Evolutionary conservation across 371 early-diverging fungal species (phyloP).

Genomic region (Mortierella polycephala): DNA sequence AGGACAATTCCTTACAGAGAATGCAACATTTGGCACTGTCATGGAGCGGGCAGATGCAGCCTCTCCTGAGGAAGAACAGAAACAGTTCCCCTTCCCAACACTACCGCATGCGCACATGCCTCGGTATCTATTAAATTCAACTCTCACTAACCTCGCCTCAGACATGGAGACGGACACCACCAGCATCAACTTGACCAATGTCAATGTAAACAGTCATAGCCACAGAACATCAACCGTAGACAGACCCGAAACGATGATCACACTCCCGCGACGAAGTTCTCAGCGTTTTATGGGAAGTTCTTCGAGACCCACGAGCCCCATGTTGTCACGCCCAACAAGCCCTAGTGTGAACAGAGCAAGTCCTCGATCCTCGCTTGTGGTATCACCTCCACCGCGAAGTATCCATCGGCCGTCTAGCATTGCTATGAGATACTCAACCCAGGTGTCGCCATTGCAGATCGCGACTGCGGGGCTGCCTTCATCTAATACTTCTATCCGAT

Average conservation of each 20-base stretch:
- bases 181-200: slow-evolving; percentile 7
- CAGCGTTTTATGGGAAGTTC: slow-evolving; percentile 39
- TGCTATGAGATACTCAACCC: slow-evolving; percentile 38
- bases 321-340: slow-evolving; percentile 38
- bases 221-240: slow-evolving; percentile 35
- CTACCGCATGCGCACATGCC: background rate
- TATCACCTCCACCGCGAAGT: slow-evolving; percentile 46
- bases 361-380: slow-evolving; percentile 39
- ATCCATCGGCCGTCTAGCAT: slow-evolving; percentile 39
- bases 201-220: slow-evolving; percentile 4
- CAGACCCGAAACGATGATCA: slow-evolving; percentile 36
- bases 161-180: background rate
- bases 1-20: slow-evolving; percentile 15
- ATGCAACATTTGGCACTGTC: slow-evolving; percentile 45
- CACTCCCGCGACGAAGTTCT: slow-evolving; percentile 48
- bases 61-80: slow-evolving; percentile 7
- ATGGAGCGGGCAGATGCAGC: slow-evolving; percentile 51
- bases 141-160: background rate
- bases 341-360: slow-evolving; percentile 30
- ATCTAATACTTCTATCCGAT: background rate
- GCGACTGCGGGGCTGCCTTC: slow-evolving; percentile 6
- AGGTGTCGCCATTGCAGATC: slow-evolving; percentile 20
- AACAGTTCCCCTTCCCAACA: background rate
- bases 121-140: background rate
- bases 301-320: slow-evolving; percentile 47